Percentiles rank a stretch among this genome's conserved stretches.
phyloP scores from a whole-genome alignment of 495 filamentous ascomycete species.

The Astrothelium subdiscretum region DNA sequence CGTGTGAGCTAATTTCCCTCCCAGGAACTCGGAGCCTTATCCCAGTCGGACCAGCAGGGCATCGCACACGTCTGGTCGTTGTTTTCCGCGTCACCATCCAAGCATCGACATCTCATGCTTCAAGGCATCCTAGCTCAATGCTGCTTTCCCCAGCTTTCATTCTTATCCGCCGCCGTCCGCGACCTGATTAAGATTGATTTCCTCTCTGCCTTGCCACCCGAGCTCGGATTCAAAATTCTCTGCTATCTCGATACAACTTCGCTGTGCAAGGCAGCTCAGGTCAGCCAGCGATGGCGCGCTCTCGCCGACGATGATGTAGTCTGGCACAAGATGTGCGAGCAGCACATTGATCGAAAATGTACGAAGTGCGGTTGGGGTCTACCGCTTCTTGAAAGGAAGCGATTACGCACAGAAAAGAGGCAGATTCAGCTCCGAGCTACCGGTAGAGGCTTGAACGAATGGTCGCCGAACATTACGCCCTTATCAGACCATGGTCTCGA shows the following conservation, averaged over 20 bases:
- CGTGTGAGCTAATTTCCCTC: background rate
- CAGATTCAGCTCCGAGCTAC: slow-evolving; percentile 66
- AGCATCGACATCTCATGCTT: slow-evolving; percentile 89
- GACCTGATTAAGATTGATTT: slow-evolving; percentile 96
- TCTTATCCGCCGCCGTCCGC: slow-evolving; percentile 71
- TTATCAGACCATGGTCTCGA: background rate
- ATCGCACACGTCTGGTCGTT: slow-evolving; percentile 95
- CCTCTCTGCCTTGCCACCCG: slow-evolving; percentile 71
- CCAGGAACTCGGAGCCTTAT: slow-evolving; percentile 70
- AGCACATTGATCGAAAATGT: slow-evolving; percentile 94
- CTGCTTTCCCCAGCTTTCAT: slow-evolving; percentile 93
- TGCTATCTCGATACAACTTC: slow-evolving; percentile 89
- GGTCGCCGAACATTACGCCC: slow-evolving; percentile 42
- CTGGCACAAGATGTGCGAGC: slow-evolving; percentile 98
- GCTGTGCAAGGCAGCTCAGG: slow-evolving; percentile 94
- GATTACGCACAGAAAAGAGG: slow-evolving; percentile 74
- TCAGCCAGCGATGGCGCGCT: slow-evolving; percentile 74
- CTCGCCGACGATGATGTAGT: slow-evolving; percentile 94
- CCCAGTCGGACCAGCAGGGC: slow-evolving; percentile 75
- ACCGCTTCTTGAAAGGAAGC: slow-evolving; percentile 77
- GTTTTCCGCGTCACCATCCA: slow-evolving; percentile 88
- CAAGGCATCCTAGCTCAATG: slow-evolving; percentile 91
- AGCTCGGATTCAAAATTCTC: slow-evolving; percentile 86
- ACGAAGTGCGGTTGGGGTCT: slow-evolving; percentile 95
- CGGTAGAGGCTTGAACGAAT: slow-evolving; percentile 39